Conservation (phyloP, 2,329 filamentous ascomycete genomes). For the Neospermospora avenae region DNA sequence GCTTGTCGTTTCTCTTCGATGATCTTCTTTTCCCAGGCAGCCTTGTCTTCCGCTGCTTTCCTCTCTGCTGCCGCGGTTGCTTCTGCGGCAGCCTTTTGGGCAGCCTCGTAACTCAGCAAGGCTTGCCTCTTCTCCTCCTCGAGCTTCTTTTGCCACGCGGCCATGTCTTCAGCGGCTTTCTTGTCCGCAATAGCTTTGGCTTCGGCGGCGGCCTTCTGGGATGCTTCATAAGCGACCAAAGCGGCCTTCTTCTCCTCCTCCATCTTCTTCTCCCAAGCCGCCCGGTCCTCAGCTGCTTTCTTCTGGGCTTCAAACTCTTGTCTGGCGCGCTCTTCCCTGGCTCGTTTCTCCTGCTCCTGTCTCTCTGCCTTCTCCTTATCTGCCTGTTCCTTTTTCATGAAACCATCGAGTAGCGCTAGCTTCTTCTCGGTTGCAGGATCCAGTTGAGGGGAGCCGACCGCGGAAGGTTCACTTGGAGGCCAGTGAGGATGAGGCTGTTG, state of each 20-base stretch:
- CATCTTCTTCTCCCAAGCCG: slow-evolving; percentile 17
- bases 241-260: slow-evolving; percentile 24
- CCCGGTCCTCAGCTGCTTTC: slow-evolving; percentile 41
- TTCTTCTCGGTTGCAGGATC: slow-evolving; percentile 46
- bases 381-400: slow-evolving; percentile 46
- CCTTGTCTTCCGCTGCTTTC: slow-evolving; percentile 44
- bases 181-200: slow-evolving; percentile 19
- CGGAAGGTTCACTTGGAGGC: slow-evolving; percentile 27
- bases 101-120: slow-evolving; percentile 29
- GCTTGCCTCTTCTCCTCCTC: slow-evolving; percentile 19
- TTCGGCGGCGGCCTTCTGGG: slow-evolving; percentile 26
- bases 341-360: slow-evolving; percentile 42
- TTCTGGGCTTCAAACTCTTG: slow-evolving; percentile 41
- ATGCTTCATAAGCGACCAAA: slow-evolving; percentile 16
- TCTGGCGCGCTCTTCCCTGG: slow-evolving; percentile 41
- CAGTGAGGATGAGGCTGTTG: slow-evolving; percentile 29
- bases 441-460: slow-evolving; percentile 15
- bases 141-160: slow-evolving; percentile 16
- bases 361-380: slow-evolving; percentile 44
- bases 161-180: slow-evolving; percentile 13
- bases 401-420: slow-evolving; percentile 57
- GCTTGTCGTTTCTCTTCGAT: slow-evolving; percentile 35
- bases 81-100: slow-evolving; percentile 41
- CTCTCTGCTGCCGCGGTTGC: slow-evolving; percentile 44
- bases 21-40: slow-evolving; percentile 36